Percentiles rank a stretch among this genome's conserved stretches.
phyloP scores from a whole-genome alignment of 2,329 filamentous ascomycete species.

The Thermothelomyces thermophilus region DNA sequence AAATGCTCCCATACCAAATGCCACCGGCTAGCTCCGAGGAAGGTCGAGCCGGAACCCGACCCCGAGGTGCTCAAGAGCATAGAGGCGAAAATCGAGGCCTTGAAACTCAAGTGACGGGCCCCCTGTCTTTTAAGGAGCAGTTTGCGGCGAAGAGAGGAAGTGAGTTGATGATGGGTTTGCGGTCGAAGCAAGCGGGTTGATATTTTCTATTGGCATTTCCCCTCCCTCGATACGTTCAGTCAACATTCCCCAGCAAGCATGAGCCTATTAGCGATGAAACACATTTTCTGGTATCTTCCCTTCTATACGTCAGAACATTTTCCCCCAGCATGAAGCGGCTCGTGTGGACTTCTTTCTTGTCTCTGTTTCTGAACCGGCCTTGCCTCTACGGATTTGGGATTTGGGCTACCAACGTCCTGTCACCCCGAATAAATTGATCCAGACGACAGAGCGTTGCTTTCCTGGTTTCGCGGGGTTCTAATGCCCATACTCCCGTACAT shows the following conservation, averaged over 20 bases:
- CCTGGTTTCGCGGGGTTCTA: background rate
- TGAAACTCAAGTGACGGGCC: conserved; percentile 29
- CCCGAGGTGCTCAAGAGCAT: conserved; percentile 53
- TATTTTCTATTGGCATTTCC: conserved; percentile 4
- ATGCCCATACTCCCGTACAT: background rate
- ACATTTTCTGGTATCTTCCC: background rate
- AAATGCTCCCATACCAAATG: conserved; percentile 58
- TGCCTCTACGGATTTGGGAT: background rate
- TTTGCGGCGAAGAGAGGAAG: background rate
- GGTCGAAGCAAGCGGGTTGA: conserved; percentile 4
- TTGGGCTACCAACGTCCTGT: background rate
- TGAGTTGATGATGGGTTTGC: background rate
- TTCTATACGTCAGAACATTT: background rate
- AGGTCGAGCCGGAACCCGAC: conserved; percentile 55
- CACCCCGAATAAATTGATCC: background rate
- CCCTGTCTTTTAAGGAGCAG: background rate
- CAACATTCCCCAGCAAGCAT: conserved; percentile 13
- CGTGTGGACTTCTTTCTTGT: background rate
- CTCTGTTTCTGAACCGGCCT: background rate
- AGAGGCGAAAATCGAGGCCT: conserved; percentile 46
- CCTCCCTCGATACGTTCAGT: conserved; percentile 9
- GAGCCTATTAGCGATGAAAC: conserved; percentile 8
- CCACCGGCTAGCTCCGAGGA: conserved; percentile 51
- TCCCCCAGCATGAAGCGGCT: background rate
- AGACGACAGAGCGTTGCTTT: background rate